A percentile compares a stretch with the other conserved stretches of the same genome.
These are phyloP conservation scores for Erysimum cheiranthoides DNA, from an alignment of 345 rosid genomes.

Conservation along the genomic window DNA sequence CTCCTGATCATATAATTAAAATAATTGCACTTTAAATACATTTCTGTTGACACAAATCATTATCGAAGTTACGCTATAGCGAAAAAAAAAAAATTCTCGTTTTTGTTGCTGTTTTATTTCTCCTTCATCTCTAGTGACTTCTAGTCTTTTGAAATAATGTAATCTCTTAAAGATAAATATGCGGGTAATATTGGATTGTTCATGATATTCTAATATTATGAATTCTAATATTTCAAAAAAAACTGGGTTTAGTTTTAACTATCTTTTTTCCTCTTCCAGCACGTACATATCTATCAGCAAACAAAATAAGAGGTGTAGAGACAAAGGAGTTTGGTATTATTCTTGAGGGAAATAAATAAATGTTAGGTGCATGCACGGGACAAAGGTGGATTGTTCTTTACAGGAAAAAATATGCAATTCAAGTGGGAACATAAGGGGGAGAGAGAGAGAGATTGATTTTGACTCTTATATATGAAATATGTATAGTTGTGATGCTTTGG, in stretches of 20 bases:
- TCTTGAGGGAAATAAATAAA: conserved; percentile 9
- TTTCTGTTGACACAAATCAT: background rate
- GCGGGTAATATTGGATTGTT: background rate
- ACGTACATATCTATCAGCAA: background rate
- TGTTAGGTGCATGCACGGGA: conserved; percentile 42
- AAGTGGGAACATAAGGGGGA: conserved; percentile 10
- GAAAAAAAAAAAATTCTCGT: background rate
- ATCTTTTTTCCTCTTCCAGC: background rate
- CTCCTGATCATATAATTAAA: background rate
- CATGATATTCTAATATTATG: background rate
- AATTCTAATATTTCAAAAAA: background rate
- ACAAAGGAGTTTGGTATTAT: conserved; percentile 32
- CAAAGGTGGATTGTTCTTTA: conserved; percentile 27
- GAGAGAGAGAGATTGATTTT: conserved; percentile 16
- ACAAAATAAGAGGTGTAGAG: conserved; percentile 21
- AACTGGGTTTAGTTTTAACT: background rate
- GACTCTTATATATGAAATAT: conserved; percentile 15
- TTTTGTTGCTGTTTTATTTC: background rate
- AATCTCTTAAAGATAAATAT: background rate
- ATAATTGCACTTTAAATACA: background rate
- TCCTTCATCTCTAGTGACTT: background rate
- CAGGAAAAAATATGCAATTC: conserved; percentile 30
- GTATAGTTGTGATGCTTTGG: conserved; percentile 4
- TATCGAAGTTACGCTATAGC: background rate
- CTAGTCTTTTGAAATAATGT: background rate